Base-by-base conservation (phyloP, 192 early-diverging fungal species). In the Entomortierella parvispora region DNA sequence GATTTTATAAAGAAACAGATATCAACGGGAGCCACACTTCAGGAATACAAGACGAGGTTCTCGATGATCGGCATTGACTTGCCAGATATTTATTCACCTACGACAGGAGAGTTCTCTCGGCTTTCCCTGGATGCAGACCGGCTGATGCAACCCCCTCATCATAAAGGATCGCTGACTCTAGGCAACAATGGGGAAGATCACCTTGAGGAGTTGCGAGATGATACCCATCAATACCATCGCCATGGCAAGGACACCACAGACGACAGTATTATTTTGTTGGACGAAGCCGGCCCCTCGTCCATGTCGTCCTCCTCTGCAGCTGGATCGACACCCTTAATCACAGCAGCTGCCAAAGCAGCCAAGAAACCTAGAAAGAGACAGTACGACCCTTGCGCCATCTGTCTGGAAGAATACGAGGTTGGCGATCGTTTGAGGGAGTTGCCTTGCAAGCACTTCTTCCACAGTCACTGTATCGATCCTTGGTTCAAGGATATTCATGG, bases 371-470 rank as follows among this genome's bases (percentile, higher is more conserved):
- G 66, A 17, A 68, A 25, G 12, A 31, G 66, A 20, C 49, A 46
- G 23, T 68, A 63, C 17, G 83, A 83, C 23, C 80, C 71, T 0
- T 89, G 85, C 62, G 85, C 83, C 33, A 86, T 87, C 22, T 89
- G 87, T 59, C 25, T 86, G 42, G 84, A 87, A 31, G 87, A 87
- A 6, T 89, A 84, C 68, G 79, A 71, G 18, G 33, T 71, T 5
- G 87, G 87, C 2, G 87, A 89, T 18, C 45, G 69, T 18, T 37
- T 89, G 47, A 47, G 87, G 22, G 69, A 70, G 42, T 50, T 89
- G 6, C 86, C 86, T 18, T 89, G 87, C 60, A 75, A 75, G 12
- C 87, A 89, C 51, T 83, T 81, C 47, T 89, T 83, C 58, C 87
- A 89, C 46, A 67, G 70, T 42, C 72, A 88, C 49, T 88, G 86